These are phyloP conservation scores for Omphalea diandra DNA, from an alignment of 441 rosid genomes.

Conservation along the genomic window DNA sequence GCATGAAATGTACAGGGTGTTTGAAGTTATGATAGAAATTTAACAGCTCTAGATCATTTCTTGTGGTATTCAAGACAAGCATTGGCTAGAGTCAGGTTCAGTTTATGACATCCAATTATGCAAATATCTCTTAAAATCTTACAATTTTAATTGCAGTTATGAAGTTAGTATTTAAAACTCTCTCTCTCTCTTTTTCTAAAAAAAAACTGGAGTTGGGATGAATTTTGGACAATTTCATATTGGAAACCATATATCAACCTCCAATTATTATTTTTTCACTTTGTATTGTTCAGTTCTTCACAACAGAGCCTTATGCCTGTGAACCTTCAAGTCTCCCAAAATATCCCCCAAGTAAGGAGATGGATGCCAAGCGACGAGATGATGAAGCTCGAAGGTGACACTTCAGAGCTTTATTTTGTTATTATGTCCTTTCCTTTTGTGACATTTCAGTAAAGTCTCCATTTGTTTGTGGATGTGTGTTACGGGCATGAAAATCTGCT, in stretches of 20 bases:
- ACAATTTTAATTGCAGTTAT: background rate
- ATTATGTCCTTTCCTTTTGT: background rate
- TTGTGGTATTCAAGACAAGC: background rate
- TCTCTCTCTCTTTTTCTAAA: background rate
- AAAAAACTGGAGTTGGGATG: background rate
- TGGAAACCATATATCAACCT: background rate
- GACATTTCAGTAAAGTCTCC: background rate
- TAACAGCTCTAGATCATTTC: background rate
- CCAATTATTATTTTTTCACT: background rate
- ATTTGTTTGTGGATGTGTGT: no score
- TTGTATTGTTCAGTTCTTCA: slow-evolving; percentile 57
- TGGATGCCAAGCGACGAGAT: slow-evolving; percentile 85
- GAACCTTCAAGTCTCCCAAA: slow-evolving; percentile 93
- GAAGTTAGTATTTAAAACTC: background rate
- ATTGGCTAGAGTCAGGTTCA: background rate
- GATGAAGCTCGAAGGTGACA: slow-evolving; percentile 85
- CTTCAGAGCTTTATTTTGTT: slow-evolving; percentile 13
- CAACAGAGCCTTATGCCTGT: slow-evolving; percentile 77
- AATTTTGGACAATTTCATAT: background rate
- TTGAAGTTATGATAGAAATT: background rate
- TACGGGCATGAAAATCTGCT: background rate
- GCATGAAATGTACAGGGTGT: background rate
- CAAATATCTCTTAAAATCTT: background rate
- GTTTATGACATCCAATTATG: background rate
- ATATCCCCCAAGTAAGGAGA: slow-evolving; percentile 94